Evolutionary conservation across 768 basidiomycete genomes (phyloP), one percentile per base, ranked within the genome.

Genomic region (Candolleomyces efflorescens): DNA sequence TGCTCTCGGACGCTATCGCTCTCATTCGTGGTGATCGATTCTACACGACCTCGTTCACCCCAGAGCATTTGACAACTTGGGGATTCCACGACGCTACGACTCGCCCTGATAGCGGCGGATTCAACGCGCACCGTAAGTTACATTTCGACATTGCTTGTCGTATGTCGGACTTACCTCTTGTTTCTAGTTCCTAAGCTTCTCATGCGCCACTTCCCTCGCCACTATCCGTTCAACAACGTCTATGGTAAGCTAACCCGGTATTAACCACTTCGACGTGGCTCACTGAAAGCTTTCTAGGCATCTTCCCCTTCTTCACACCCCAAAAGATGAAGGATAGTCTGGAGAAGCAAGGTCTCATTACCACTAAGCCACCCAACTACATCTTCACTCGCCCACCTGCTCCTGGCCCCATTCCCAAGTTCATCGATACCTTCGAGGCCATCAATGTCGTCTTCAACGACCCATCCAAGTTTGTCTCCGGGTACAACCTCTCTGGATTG

Each of bases 271-370:
- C 11, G 1, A 1, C 32, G 11, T 32, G 32, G 32, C 32, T 32
- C 32, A 32, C 32, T 11, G 1, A 5, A 5, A 32, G 20, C 26
- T 49, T n/a, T n/a, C 17, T 27, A 49, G 48, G 48, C 15, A 49
- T 80, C 60, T 90, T 87, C 77, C 87, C 89, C 11, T 84, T 89
- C 77, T 73, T 84, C 70, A 81, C 81, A 0, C 87, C 87, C 15
- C 59, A 62, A 18, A 67, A 71, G 53, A 73, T 76, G 74, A 66
- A 72, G 55, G 62, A 71, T 7, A 71, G 67, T 23, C 67, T 83
- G 22, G 73, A 73, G 0, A 67, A 67, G 24, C 79, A 76, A 53
- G 74, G 71, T 1, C 60, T 77, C 20, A 68, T 49, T 20, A 49
- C 48, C 48, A 49, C 6, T 5, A 49, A 49, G 5, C 48, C 65